These are phyloP conservation scores for Lentinus brumalis DNA, from an alignment of 768 basidiomycete species.

Conservation along the genomic window DNA sequence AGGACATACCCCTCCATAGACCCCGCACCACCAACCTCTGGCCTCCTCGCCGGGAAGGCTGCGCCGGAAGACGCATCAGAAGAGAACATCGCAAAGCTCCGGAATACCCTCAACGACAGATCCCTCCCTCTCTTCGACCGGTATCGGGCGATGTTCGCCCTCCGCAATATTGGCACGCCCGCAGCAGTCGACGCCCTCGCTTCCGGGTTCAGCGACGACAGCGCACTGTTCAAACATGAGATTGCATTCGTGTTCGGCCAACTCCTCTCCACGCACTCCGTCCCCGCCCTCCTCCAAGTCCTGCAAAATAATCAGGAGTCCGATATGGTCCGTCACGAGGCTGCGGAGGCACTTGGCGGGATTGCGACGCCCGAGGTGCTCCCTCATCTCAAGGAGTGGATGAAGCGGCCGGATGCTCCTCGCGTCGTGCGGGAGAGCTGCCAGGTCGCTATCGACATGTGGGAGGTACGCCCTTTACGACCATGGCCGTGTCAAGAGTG, in stretches of 20 bases:
- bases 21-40: conserved; percentile 81
- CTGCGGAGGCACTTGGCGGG: conserved; percentile 97
- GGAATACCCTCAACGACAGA: conserved; percentile 63
- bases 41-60: conserved; percentile 55
- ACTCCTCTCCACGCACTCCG: conserved; percentile 83
- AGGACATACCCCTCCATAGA: conserved; percentile 85
- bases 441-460: conserved; percentile 96
- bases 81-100: conserved; percentile 54
- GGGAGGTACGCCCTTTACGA: conserved; percentile 62
- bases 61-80: conserved; percentile 53
- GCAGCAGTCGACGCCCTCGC: conserved; percentile 90
- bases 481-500: background rate
- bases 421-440: conserved; percentile 94
- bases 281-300: conserved; percentile 80
- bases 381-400: conserved; percentile 84
- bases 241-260: conserved; percentile 99
- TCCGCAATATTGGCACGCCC: conserved; percentile 88
- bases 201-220: conserved; percentile 85
- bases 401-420: conserved; percentile 75
- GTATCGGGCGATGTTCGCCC: conserved; percentile 97
- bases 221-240: conserved; percentile 97
- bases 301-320: conserved; percentile 74
- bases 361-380: conserved; percentile 93
- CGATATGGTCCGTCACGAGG: conserved; percentile 98
- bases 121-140: conserved; percentile 81